Evolutionary conservation across 306 rosid species (phyloP).

Genomic region (Mucuna pruriens): DNA sequence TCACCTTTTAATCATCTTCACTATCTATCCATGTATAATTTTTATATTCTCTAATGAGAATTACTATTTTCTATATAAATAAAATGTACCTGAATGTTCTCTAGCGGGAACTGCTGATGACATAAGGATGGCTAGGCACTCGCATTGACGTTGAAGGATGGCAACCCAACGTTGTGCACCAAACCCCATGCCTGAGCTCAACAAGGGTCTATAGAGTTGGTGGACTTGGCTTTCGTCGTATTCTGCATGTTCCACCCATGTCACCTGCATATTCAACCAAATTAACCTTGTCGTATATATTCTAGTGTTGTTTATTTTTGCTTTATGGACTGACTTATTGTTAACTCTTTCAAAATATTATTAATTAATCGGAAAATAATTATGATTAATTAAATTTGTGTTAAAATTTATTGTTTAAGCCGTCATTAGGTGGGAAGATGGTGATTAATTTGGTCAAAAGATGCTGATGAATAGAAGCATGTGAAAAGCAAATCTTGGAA

Average conservation of each 20-base stretch:
- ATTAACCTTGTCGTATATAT: background rate
- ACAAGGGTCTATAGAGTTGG: conserved; percentile 71
- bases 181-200: conserved; percentile 88
- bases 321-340: no score
- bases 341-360: background rate
- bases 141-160: conserved; percentile 89
- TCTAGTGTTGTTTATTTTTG: no score
- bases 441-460: background rate
- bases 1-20: no score
- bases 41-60: no score
- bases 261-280: conserved; percentile 62
- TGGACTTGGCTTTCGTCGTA: conserved; percentile 88
- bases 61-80: no score
- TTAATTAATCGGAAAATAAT: background rate
- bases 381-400: background rate
- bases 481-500: conserved; percentile 24
- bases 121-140: conserved; percentile 86
- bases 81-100: conserved; percentile 61
- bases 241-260: conserved; percentile 98
- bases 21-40: no score
- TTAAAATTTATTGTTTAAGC: background rate
- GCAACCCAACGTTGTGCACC: conserved; percentile 97
- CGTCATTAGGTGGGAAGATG: background rate
- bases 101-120: conserved; percentile 64
- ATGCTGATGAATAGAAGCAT: background rate